phyloP scores from a whole-genome alignment of 768 basidiomycete genomes.

The Daedaleopsis nitida region DNA sequence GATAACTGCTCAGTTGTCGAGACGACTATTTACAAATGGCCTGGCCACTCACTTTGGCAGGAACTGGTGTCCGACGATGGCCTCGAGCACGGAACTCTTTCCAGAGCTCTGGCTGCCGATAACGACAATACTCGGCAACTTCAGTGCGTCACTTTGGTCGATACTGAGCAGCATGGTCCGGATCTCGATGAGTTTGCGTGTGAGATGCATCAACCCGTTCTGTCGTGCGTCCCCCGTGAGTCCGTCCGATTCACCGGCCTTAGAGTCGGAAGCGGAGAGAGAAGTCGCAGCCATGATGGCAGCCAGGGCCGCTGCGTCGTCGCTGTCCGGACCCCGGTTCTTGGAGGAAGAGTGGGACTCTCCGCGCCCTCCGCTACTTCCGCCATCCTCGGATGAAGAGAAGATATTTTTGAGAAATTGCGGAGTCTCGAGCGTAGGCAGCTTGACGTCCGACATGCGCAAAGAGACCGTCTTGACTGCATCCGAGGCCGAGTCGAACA shows the following conservation, averaged over 20 bases:
- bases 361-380: constrained; percentile 29
- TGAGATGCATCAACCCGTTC: constrained; percentile 91
- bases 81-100: constrained; percentile 96
- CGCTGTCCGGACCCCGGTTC: constrained; percentile 50
- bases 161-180: constrained; percentile 92
- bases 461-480: constrained; percentile 45
- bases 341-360: constrained; percentile 37
- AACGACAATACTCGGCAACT: constrained; percentile 96
- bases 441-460: constrained; percentile 19
- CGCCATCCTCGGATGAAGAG: constrained; percentile 27
- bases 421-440: constrained; percentile 53
- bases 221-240: constrained; percentile 48
- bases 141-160: constrained; percentile 93
- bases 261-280: constrained; percentile 72
- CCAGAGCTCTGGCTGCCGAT: constrained; percentile 98
- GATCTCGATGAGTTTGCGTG: constrained; percentile 94
- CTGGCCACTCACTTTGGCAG: constrained; percentile 84
- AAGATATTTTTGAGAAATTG: constrained; percentile 74
- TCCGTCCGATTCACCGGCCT: constrained; percentile 32
- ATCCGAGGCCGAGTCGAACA: constrained; percentile 74
- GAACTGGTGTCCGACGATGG: constrained; percentile 97
- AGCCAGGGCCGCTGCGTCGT: constrained; percentile 67
- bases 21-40: not conserved
- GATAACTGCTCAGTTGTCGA: constrained; percentile 4
- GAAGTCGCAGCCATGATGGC: constrained; percentile 77